Base-by-base conservation (phyloP, 139 green algal species). In the Chlamydomonas sp. region DNA sequence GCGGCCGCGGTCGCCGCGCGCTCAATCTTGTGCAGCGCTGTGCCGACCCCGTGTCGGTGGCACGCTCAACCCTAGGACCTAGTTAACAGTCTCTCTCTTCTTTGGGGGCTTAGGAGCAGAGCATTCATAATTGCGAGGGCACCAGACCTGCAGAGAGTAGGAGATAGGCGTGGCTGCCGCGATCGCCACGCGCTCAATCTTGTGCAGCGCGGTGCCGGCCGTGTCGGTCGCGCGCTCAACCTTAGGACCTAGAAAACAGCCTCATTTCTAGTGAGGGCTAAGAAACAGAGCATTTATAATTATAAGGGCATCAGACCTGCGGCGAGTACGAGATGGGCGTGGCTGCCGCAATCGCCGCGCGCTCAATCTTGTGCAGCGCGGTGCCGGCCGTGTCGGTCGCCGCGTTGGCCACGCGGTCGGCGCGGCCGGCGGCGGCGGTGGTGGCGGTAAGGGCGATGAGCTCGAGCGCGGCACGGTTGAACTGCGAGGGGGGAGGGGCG, bases 11-110 rank as follows among this genome's bases (percentile, higher is more conserved):
- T 88, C n/a, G 81, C 84, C 3, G 82, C 81, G 3, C 82, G 70
- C 74, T 93, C 88, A 2, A 93, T 83, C 59, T 81, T 83, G n/a
- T 83, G 79, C n/a, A 92, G 74, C 22, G 88, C 81, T 0, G 83
- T 76, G 1, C 79, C 79, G 6, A n/a, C n/a, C 83, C 73, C 8
- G 86, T 85, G 38, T 87, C 81, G 58, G 57, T 77, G 24, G 76
- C 76, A n/a, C n/a, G n/a, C n/a, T n/a, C n/a, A n/a, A n/a, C n/a
- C n/a, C n/a, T n/a, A n/a, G n/a, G n/a, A n/a, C n/a, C n/a, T n/a
- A n/a, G n/a, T n/a, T n/a, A n/a, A n/a, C n/a, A n/a, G n/a, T n/a
- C n/a, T n/a, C n/a, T n/a, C n/a, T n/a, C n/a, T n/a, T n/a, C n/a
- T n/a, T n/a, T n/a, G n/a, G n/a, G n/a, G n/a, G n/a, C n/a, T n/a